These are phyloP conservation scores for Aspergillus leporis DNA, from an alignment of 495 filamentous ascomycete genomes.

Conservation along the genomic window DNA sequence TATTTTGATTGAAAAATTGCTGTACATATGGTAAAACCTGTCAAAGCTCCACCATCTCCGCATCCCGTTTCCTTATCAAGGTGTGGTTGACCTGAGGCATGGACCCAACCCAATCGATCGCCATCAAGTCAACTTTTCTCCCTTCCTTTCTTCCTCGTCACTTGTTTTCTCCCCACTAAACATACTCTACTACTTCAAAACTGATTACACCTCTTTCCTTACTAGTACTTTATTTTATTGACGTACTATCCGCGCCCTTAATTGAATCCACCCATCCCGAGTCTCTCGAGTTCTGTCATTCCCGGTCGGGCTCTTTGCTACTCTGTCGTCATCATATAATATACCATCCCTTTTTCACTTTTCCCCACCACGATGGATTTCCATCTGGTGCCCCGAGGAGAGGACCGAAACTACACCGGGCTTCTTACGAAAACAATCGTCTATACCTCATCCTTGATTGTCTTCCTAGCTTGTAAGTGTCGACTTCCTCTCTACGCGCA, in stretches of 20 bases:
- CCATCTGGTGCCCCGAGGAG: conserved; percentile 42
- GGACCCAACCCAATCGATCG: too few relatives aligned
- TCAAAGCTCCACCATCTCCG: too few relatives aligned
- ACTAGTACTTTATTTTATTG: neutral
- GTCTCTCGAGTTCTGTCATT: neutral
- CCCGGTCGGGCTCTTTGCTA: neutral
- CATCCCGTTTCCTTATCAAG: too few relatives aligned
- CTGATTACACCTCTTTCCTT: neutral
- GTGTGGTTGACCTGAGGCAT: too few relatives aligned
- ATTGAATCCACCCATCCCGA: too few relatives aligned
- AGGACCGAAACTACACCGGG: conserved; percentile 49
- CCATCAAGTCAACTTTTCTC: too few relatives aligned
- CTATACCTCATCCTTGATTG: conserved; percentile 56
- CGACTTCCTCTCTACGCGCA: neutral
- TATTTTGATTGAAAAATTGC: too few relatives aligned
- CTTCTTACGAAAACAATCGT: conserved; percentile 54
- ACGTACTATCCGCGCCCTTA: neutral
- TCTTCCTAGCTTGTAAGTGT: conserved; percentile 61
- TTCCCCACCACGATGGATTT: conserved; percentile 38
- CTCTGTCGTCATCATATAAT: conserved; percentile 17
- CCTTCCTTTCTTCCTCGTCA: too few relatives aligned
- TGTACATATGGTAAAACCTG: too few relatives aligned
- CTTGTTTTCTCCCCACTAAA: neutral
- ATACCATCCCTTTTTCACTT: neutral
- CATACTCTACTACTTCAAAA: neutral